Conservation (phyloP, 2,329 filamentous ascomycete genomes). For the Curvularia hawaiiensis region DNA sequence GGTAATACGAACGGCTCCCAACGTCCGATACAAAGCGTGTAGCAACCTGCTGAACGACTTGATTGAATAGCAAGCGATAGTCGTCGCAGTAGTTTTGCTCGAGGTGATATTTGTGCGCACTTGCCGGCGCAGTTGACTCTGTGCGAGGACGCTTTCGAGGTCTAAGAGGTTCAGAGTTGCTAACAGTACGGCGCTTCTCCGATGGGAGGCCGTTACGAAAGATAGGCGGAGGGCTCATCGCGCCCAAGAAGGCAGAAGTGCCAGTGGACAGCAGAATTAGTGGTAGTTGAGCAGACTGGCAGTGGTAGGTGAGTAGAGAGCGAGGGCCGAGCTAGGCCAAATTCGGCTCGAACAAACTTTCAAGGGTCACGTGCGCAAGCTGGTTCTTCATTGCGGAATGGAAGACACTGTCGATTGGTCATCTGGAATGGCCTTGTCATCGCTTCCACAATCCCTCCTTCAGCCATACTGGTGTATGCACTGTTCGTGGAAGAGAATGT, state of each 20-base stretch:
- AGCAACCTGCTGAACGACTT: constrained; percentile 28
- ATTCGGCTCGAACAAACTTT: neutral
- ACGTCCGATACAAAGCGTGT: constrained; percentile 21
- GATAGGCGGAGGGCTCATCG: neutral
- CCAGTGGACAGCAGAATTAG: neutral
- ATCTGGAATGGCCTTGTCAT: neutral
- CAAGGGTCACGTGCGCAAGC: neutral
- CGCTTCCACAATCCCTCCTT: neutral
- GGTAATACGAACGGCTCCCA: constrained; percentile 25
- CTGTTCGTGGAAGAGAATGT: neutral
- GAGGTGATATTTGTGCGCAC: constrained; percentile 33
- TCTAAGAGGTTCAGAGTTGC: constrained; percentile 10
- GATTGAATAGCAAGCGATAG: constrained; percentile 45
- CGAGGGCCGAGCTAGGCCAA: neutral
- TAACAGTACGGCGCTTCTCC: neutral
- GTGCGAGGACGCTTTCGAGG: constrained; percentile 36
- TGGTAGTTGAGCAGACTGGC: neutral
- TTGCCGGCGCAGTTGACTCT: constrained; percentile 22
- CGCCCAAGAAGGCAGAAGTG: neutral
- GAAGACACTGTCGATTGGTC: neutral
- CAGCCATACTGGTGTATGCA: neutral
- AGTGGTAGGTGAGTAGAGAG: neutral
- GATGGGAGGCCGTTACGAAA: neutral
- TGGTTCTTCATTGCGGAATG: neutral
- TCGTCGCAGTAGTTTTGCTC: constrained; percentile 54